Evolutionary conservation across 805 yeast species (phyloP).

Genomic region (Saturnispora sanitii): DNA sequence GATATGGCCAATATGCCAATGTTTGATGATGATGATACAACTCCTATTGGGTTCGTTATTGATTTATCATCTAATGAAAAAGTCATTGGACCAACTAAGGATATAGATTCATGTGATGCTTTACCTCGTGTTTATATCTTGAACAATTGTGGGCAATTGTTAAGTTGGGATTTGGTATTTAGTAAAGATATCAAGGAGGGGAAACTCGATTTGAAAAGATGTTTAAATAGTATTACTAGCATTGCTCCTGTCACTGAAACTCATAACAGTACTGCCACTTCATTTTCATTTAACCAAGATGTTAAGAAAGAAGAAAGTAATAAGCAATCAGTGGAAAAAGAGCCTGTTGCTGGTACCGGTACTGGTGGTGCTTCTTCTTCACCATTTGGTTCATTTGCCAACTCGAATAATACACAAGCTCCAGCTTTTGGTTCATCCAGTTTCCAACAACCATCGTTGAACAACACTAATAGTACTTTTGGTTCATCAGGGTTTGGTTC

Average conservation of each 20-base stretch:
- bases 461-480: background rate
- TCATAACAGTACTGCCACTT: background rate
- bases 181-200: constrained; percentile 35
- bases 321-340: no score
- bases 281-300: constrained; percentile 1
- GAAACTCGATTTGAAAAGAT: constrained; percentile 6
- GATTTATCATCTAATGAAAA: constrained; percentile 41
- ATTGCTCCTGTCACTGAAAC: background rate
- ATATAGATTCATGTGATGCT: constrained; percentile 47
- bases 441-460: background rate
- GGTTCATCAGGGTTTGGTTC: constrained; percentile 7
- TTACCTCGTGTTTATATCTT: constrained; percentile 59
- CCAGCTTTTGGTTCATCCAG: background rate
- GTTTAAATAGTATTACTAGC: background rate
- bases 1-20: constrained; percentile 68
- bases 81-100: constrained; percentile 45
- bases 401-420: background rate
- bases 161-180: constrained; percentile 59
- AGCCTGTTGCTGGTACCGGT: no score
- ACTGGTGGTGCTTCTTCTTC: background rate
- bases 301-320: background rate
- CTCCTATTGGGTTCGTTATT: constrained; percentile 59
- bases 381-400: background rate
- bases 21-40: constrained; percentile 56
- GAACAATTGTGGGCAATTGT: constrained; percentile 51